Evolutionary conservation across 225 moss, liverwort and hornwort genomes (phyloP).

Genomic region (Bryum argenteum): DNA sequence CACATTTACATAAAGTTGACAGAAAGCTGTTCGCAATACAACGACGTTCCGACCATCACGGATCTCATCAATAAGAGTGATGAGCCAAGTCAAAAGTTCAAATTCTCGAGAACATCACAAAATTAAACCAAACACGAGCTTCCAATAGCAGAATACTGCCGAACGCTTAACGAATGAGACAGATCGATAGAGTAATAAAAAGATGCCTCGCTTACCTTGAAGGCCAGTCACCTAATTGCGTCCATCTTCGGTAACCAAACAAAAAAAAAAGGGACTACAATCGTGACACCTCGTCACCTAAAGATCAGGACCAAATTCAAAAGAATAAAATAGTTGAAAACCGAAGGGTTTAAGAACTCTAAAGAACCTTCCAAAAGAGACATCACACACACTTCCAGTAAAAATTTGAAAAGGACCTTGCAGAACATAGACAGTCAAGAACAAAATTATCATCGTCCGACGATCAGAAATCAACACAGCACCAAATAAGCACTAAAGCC

Average conservation of each 20-base stretch:
- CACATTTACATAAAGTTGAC: neutral
- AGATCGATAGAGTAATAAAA: neutral
- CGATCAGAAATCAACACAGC: neutral
- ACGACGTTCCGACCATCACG: neutral
- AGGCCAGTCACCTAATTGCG: neutral
- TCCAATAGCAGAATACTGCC: neutral
- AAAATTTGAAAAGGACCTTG: neutral
- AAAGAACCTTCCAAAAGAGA: neutral
- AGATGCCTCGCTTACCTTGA: neutral
- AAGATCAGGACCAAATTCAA: neutral
- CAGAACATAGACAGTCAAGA: neutral
- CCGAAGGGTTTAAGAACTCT: neutral
- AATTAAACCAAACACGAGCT: neutral
- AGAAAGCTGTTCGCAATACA: neutral
- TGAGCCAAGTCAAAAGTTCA: neutral
- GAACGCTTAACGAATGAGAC: neutral
- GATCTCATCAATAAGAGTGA: neutral
- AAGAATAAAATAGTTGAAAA: neutral
- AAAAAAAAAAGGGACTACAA: neutral
- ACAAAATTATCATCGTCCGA: neutral
- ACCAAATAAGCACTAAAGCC: neutral
- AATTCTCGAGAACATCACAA: neutral
- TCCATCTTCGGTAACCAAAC: constrained; percentile 1
- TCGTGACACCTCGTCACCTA: neutral
- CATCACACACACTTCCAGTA: neutral